Evolutionary conservation across 768 basidiomycete species (phyloP).

Genomic region (Cystoderma amianthinum): DNA sequence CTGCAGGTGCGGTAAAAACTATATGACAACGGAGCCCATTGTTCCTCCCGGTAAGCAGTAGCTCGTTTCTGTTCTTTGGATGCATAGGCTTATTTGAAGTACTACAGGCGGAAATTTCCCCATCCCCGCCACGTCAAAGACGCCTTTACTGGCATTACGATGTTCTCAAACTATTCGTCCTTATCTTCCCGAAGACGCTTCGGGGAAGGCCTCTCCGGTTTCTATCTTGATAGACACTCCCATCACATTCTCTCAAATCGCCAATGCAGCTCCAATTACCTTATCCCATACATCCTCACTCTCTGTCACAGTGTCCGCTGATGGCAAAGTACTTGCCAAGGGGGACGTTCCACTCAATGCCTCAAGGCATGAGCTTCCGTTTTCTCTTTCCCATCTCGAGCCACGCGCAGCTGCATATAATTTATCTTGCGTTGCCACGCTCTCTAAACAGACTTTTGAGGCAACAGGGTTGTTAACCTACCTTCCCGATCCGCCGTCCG

Average conservation of each 20-base stretch:
- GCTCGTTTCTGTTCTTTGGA: constrained; percentile 2
- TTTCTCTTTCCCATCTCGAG: constrained; percentile 38
- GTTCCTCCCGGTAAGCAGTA: constrained; percentile 33
- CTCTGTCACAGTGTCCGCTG: constrained; percentile 35
- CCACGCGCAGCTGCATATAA: constrained; percentile 32
- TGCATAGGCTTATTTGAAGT: neutral
- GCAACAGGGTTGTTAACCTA: constrained; percentile 38
- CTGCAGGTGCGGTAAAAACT: constrained; percentile 53
- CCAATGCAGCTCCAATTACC: constrained; percentile 36
- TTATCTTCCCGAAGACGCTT: constrained; percentile 48
- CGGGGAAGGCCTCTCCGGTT: constrained; percentile 22
- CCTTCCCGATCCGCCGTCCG: constrained; percentile 38
- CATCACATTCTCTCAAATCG: constrained; percentile 38
- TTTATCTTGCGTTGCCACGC: constrained; percentile 29
- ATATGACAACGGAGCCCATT: constrained; percentile 33
- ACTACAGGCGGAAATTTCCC: constrained; percentile 37
- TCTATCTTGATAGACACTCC: constrained; percentile 48
- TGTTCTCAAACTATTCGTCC: constrained; percentile 55
- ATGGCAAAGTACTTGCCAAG: constrained; percentile 33
- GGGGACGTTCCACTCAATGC: constrained; percentile 46
- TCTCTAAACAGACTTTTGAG: constrained; percentile 33
- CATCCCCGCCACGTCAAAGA: constrained; percentile 23
- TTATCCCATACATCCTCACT: constrained; percentile 19
- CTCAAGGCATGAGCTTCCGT: constrained; percentile 39
- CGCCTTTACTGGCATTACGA: constrained; percentile 47